Conservation (phyloP, 2,329 filamentous ascomycete genomes). For the Aspergillus quadrilineatus region DNA sequence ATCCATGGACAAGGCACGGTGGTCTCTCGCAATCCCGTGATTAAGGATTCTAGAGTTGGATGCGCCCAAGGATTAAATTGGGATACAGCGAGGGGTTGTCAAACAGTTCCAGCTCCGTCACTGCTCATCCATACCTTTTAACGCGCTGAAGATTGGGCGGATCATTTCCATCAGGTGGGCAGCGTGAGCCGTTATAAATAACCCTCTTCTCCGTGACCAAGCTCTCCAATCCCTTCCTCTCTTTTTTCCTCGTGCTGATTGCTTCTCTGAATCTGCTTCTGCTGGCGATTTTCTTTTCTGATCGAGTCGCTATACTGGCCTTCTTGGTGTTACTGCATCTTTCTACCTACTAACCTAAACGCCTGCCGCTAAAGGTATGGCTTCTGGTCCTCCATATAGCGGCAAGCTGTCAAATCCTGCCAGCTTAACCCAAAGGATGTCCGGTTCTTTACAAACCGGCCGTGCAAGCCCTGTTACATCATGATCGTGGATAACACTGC, state of each 20-base stretch:
- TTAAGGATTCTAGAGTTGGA: conserved; percentile 1
- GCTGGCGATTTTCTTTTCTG: background rate
- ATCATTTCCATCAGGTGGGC: conserved; percentile 20
- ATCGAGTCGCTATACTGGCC: background rate
- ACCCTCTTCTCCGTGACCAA: conserved; percentile 9
- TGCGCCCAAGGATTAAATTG: conserved; percentile 15
- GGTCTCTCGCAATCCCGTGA: conserved; percentile 4
- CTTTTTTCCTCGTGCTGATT: background rate
- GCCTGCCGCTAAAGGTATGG: background rate
- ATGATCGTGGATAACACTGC: background rate
- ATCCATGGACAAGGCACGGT: conserved; percentile 7
- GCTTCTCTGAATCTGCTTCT: background rate
- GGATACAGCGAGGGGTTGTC: conserved; percentile 9
- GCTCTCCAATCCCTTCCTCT: conserved; percentile 5
- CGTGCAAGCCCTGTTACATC: background rate
- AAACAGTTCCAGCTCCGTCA: conserved; percentile 12
- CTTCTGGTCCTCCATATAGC: background rate
- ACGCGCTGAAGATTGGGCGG: conserved; percentile 20
- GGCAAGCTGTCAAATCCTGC: background rate
- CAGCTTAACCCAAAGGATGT: background rate
- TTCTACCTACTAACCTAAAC: background rate
- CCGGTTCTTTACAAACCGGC: background rate
- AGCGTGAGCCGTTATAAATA: conserved; percentile 19
- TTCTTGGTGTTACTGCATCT: background rate
- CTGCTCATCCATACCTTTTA: conserved; percentile 20